A percentile compares a stretch with the other conserved stretches of the same genome.
phyloP scores from a whole-genome alignment of 441 rosid species.

The Erodium moschatum region DNA sequence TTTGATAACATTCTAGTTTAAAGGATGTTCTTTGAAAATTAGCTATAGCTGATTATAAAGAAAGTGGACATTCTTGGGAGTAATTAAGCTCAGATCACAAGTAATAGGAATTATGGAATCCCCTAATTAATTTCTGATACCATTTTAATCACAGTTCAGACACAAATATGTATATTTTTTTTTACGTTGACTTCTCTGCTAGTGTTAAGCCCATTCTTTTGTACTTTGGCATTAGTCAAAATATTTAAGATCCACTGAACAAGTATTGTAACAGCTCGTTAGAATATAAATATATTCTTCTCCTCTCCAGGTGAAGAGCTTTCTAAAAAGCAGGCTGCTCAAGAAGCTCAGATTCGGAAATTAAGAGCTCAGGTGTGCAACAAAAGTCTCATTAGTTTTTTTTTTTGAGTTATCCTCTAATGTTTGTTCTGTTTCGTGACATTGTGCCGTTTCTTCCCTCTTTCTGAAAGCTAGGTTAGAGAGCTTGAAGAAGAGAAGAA shows the following conservation, averaged over 20 bases:
- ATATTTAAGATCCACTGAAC: not conserved
- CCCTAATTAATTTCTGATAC: not conserved
- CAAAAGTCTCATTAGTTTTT: not conserved
- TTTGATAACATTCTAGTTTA: not conserved
- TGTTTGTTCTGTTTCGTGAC: constrained; percentile 7
- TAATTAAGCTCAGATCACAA: not conserved
- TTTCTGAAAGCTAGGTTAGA: constrained; percentile 52
- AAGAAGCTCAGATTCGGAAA: constrained; percentile 91
- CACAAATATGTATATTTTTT: not conserved
- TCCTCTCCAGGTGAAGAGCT: constrained; percentile 80
- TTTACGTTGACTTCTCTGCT: not conserved
- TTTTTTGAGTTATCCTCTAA: not conserved
- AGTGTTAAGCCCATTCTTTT: not conserved
- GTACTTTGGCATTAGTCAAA: not conserved
- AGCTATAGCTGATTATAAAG: not conserved
- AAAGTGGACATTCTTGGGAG: not conserved
- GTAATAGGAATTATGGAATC: not conserved
- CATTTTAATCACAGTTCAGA: not conserved
- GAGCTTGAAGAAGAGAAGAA: constrained; percentile 98
- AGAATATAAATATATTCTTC: constrained; percentile 14
- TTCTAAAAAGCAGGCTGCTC: constrained; percentile 95
- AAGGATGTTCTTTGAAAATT: constrained; percentile 4
- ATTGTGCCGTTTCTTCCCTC: constrained; percentile 18
- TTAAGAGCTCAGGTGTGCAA: constrained; percentile 81
- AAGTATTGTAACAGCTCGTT: not conserved